phyloP scores from a whole-genome alignment of 495 filamentous ascomycete genomes.

The Penicillium canescens region DNA sequence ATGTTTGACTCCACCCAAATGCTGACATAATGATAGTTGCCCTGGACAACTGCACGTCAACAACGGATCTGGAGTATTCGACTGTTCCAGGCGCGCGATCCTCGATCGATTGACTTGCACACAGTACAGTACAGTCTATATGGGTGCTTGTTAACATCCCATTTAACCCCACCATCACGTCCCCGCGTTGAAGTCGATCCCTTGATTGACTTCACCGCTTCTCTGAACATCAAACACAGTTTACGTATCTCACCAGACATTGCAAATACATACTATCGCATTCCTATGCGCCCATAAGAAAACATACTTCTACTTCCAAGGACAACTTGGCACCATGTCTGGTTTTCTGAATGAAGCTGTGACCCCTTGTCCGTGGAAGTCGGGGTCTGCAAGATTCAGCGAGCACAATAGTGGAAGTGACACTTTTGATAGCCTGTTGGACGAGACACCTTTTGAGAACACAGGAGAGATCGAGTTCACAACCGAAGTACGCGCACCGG shows the following conservation, averaged over 20 bases:
- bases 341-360: constrained; percentile 22
- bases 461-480: constrained; percentile 40
- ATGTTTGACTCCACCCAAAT: neutral
- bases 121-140: neutral
- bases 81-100: constrained; percentile 2
- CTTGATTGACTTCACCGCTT: constrained; percentile 12
- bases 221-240: neutral
- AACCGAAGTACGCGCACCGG: constrained; percentile 32
- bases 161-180: neutral
- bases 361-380: constrained; percentile 32
- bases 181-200: constrained; percentile 3
- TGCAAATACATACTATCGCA: neutral
- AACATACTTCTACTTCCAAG: neutral
- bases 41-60: constrained; percentile 23
- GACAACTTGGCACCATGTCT: constrained; percentile 22
- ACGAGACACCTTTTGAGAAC: constrained; percentile 24
- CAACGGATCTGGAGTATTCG: constrained; percentile 1
- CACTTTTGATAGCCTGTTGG: constrained; percentile 27
- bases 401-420: constrained; percentile 13
- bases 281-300: constrained; percentile 6
- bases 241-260: neutral
- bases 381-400: constrained; percentile 16
- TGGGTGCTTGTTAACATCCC: neutral
- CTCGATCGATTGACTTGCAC: neutral
- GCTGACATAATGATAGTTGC: constrained; percentile 22